Conservation (phyloP, 495 filamentous ascomycete genomes). For the Copromyces sp. region DNA sequence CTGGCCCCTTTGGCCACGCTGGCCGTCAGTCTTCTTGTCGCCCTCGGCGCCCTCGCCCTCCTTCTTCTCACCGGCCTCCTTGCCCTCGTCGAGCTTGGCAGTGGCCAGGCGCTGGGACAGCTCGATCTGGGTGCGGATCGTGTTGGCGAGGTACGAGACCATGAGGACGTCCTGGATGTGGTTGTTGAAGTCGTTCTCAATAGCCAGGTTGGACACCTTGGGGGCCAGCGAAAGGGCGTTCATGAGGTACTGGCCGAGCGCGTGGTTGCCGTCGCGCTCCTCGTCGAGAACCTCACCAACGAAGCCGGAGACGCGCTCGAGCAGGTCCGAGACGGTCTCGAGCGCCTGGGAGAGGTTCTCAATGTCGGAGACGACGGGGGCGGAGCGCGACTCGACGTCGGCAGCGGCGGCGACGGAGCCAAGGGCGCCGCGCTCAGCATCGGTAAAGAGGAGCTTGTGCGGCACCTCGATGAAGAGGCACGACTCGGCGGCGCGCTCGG, state of each 20-base stretch:
- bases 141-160: conserved; percentile 94
- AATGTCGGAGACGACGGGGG: conserved; percentile 70
- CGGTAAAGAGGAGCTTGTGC: conserved; percentile 74
- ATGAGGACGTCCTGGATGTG: conserved; percentile 98
- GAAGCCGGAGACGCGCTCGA: conserved; percentile 83
- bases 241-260: conserved; percentile 88
- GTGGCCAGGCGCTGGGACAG: conserved; percentile 89
- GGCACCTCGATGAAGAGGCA: conserved; percentile 95
- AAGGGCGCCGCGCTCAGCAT: conserved; percentile 84
- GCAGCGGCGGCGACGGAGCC: conserved; percentile 77
- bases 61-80: conserved; percentile 36
- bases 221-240: conserved; percentile 84
- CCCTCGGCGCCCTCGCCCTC: conserved; percentile 23
- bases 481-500: conserved; percentile 86
- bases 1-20: conserved; percentile 7
- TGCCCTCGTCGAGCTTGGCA: conserved; percentile 58
- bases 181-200: conserved; percentile 98
- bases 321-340: conserved; percentile 73
- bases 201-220: conserved; percentile 79
- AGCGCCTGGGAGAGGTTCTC: conserved; percentile 74
- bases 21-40: conserved; percentile 20
- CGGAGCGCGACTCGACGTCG: conserved; percentile 61
- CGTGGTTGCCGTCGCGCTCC: conserved; percentile 58
- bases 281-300: conserved; percentile 68
- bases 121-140: conserved; percentile 97